Base-by-base conservation (phyloP, 371 early-diverging fungal genomes). In the Rhizopus microsporus region DNA sequence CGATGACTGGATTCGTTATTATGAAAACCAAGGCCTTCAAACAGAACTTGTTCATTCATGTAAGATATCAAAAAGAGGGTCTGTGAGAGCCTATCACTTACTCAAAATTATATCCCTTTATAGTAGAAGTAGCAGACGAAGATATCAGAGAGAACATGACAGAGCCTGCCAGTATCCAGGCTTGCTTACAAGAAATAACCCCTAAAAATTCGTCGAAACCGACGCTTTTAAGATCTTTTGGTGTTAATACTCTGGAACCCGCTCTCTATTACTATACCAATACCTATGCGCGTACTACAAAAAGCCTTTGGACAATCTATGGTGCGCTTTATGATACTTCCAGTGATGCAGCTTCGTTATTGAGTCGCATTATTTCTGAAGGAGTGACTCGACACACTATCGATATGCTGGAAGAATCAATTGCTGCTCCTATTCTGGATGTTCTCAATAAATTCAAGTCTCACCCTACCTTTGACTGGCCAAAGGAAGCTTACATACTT, bases 381-480 rank as follows among this genome's bases (percentile, higher is more conserved):
- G 57, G 68, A 15, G 67, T 70, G 31, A 66, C 42, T 6, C 53
- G 60, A 3, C 46, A 61, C 8, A 78, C 80, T 10, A 50, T 85
- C n/a, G 76, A 74, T 0, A 60, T 61, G 10, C 35, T 88, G 29
- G 74, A 83, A 2, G 43, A 68, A 23, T 60, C 75, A 8, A 54
- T 88, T n/a, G 65, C 77, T 0, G 8, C 72, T 6, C 86, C 83
- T 1, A 54, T 88, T 16, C 34, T 70, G 4, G 72, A 75, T 40
- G 70, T 70, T 2, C 54, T 88, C 4, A 61, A 78, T 31, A 6
- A 62, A 6, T 68, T 83, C 56, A 54, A 74, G 43, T 30, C 57
- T 51, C 34, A 68, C 47, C 81, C 87, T 13, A 56, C 69, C 3
- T 46, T 68, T 46, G 54, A 71, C 47, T 82, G 80, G 83, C 59